Conservation (phyloP, 305 asterid species). For the Solanum hybrid region DNA sequence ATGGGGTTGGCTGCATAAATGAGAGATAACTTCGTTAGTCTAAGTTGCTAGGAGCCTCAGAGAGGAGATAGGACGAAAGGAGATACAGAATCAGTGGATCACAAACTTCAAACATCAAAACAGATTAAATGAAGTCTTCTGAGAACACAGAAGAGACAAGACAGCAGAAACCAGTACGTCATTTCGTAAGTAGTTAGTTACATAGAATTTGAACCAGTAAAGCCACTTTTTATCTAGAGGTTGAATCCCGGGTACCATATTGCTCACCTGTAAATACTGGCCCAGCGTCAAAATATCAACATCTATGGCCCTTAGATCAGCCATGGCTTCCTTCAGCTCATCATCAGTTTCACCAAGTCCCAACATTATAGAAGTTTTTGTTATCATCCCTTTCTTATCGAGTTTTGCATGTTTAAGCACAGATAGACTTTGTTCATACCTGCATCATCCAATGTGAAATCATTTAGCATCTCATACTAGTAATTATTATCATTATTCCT, state of each 20-base stretch:
- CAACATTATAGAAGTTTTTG: constrained; percentile 91
- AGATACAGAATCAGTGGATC: neutral
- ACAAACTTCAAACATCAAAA: neutral
- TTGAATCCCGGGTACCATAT: neutral
- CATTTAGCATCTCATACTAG: neutral
- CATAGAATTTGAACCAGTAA: neutral
- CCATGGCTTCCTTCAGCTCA: constrained; percentile 86
- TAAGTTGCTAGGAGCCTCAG: neutral
- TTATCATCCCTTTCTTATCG: constrained; percentile 78
- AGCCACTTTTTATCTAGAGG: neutral
- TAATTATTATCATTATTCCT: neutral
- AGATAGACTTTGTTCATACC: constrained; percentile 86
- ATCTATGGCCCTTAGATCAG: constrained; percentile 78
- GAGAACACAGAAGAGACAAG: neutral
- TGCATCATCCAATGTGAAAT: constrained; percentile 24
- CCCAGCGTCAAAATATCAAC: constrained; percentile 94
- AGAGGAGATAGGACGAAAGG: neutral
- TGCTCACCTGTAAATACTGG: constrained; percentile 81
- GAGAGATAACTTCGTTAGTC: neutral
- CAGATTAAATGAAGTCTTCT: neutral
- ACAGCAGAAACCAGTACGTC: neutral
- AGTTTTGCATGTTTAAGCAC: constrained; percentile 88
- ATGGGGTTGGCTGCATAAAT: constrained; percentile 89
- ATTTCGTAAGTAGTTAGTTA: neutral
- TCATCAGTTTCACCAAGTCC: constrained; percentile 97